Evolutionary conservation across 176 grass and related monocot species (phyloP).

Genomic region (Aegilops umbellulata): DNA sequence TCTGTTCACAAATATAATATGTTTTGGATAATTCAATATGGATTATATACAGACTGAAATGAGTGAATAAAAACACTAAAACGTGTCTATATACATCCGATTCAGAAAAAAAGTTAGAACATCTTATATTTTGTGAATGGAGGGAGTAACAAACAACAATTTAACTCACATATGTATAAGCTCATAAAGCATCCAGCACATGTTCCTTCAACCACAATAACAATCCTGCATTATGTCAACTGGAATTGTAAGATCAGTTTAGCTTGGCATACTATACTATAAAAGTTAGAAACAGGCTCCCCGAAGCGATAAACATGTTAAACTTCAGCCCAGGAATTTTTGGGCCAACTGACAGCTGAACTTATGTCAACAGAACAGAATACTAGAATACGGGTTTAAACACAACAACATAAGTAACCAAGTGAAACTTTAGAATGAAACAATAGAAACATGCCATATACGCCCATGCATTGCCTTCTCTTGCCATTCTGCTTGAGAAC

Average conservation of each 20-base stretch:
- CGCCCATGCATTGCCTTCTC: not conserved
- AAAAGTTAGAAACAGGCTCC: not conserved
- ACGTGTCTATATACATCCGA: no score
- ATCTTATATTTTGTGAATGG: no score
- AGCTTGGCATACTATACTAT: not conserved
- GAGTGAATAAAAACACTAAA: no score
- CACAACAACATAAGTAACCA: conserved; percentile 11
- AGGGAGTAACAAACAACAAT: not conserved
- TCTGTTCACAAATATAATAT: no score
- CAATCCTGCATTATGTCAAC: conserved; percentile 55
- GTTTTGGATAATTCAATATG: no score
- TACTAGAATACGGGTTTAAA: not conserved
- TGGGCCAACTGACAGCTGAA: not conserved
- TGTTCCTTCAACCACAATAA: conserved; percentile 65
- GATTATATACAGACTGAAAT: no score
- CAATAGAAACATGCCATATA: not conserved
- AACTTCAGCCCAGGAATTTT: not conserved
- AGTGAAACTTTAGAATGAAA: not conserved
- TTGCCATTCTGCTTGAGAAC: conserved; percentile 4
- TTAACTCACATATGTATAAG: conserved; percentile 82
- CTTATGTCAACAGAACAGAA: conserved; percentile 4
- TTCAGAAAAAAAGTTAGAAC: no score
- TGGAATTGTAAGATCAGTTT: conserved; percentile 15
- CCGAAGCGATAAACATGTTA: conserved; percentile 7
- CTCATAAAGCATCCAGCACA: conserved; percentile 92